Evolutionary conservation across 768 basidiomycete genomes (phyloP), one percentile per base, ranked within the genome.

Genomic region (Leccinum longicurvipes): DNA sequence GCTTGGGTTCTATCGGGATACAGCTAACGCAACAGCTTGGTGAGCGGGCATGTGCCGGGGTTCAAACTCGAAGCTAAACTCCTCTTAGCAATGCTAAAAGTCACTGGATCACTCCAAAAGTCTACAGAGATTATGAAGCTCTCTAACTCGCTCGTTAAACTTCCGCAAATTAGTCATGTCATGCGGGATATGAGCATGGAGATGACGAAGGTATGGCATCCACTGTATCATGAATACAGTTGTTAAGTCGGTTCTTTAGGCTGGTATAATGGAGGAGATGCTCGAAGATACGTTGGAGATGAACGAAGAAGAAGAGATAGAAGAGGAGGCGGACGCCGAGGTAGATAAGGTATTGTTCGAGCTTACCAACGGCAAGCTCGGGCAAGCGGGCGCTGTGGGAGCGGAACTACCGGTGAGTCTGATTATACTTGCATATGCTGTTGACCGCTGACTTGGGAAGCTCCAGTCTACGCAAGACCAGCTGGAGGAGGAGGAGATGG

Each of bases 181-280:
- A 99, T 99, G 97, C 83, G 93, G 32, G 90, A 97, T 67, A 95
- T 99, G 93, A 93, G 89, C 63, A 93, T 95, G 88, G 97, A 99
- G 73, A 98, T 98, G 97, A 98, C 91, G 59, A 98, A 98, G 83
- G 96, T 89, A 61, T 39, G 77, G 52, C 36, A 12, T 9, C 39
- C 47, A 47, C n/a, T 46, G n/a, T 32, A 17, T 49, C 39, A 11
- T 45, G 29, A 9, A 31, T 32, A 36, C 27, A 32, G 19, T 31
- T 41, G 6, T 42, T 68, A 28, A 67, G 29, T 55, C 14, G 24
- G 19, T 21, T 52, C 4, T n/a, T 12, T 42, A 98, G 95, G 93
- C 94, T 31, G 97, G 97, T 2, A 91, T 99, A 59, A 86, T 98
- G 84, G 91, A 93, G 63, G 97, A 99, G 71, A 98, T 98, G 97